These are phyloP conservation scores for Fusarium sp. DNA, from an alignment of 2,329 filamentous ascomycete species.

Conservation along the genomic window DNA sequence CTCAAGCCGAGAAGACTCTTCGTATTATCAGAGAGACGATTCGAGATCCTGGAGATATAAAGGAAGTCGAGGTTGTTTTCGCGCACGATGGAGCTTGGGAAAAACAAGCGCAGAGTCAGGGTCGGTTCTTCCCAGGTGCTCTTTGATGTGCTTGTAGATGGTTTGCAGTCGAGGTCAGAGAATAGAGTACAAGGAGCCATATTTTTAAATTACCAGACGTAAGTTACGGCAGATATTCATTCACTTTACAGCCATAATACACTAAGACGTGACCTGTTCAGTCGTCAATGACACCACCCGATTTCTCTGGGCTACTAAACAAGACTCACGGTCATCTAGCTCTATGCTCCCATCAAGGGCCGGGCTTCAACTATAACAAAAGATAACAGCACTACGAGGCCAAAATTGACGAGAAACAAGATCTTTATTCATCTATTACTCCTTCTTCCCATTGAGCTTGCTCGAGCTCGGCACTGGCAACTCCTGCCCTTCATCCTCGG, in stretches of 20 bases:
- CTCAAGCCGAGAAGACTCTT: slow-evolving; percentile 7
- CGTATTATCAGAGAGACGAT: background rate
- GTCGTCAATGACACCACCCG: no score
- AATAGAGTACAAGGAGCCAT: background rate
- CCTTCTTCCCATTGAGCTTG: background rate
- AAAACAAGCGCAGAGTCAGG: background rate
- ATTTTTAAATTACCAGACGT: background rate
- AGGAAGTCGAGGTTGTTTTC: slow-evolving; percentile 16
- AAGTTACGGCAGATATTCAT: no score
- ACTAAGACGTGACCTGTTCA: no score
- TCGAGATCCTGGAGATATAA: background rate
- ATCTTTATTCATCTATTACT: background rate
- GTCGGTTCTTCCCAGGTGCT: background rate
- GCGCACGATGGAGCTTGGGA: slow-evolving; percentile 24
- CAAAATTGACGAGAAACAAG: background rate
- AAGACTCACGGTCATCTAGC: no score
- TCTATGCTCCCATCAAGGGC: no score
- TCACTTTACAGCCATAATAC: no score
- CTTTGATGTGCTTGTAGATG: background rate
- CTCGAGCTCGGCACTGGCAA: background rate
- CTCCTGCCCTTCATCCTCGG: background rate
- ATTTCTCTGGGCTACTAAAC: no score
- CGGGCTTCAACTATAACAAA: no score
- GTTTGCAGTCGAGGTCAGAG: background rate
- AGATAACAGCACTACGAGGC: no score